Conservation (phyloP, 2,329 filamentous ascomycete genomes). For the Cordyceps cicadae region DNA sequence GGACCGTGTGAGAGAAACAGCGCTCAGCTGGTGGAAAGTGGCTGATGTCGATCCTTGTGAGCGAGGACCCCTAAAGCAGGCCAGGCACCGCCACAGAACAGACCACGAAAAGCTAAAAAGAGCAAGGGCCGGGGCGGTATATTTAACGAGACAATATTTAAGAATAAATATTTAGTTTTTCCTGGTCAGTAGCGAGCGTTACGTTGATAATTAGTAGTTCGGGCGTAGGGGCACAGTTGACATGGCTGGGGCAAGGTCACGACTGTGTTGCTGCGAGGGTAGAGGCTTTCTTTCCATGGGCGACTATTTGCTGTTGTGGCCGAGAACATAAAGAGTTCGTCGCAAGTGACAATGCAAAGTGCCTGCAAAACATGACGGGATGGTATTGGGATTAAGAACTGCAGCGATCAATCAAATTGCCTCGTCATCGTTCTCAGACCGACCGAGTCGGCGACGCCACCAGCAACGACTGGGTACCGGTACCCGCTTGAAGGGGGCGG, state of each 20-base stretch:
- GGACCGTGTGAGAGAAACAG: background rate
- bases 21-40: background rate
- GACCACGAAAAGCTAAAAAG: background rate
- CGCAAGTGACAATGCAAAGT: background rate
- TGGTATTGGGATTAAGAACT: background rate
- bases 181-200: background rate
- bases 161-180: background rate
- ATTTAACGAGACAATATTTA: background rate
- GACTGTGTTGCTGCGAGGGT: background rate
- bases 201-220: too few species aligned
- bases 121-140: background rate
- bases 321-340: background rate
- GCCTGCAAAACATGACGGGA: background rate
- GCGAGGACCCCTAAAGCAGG: background rate
- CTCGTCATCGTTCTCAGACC: conserved; percentile 31
- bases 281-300: background rate
- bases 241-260: background rate
- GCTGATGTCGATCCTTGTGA: background rate
- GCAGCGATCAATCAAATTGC: conserved; percentile 19
- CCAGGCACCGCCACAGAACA: conserved; percentile 8
- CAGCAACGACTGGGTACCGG: conserved; percentile 13
- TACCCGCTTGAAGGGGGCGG: conserved; percentile 13
- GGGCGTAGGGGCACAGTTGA: background rate
- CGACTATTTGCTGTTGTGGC: background rate
- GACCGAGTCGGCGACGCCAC: conserved; percentile 14